phyloP scores from a whole-genome alignment of 495 filamentous ascomycete genomes.

The Cercophora samala region DNA sequence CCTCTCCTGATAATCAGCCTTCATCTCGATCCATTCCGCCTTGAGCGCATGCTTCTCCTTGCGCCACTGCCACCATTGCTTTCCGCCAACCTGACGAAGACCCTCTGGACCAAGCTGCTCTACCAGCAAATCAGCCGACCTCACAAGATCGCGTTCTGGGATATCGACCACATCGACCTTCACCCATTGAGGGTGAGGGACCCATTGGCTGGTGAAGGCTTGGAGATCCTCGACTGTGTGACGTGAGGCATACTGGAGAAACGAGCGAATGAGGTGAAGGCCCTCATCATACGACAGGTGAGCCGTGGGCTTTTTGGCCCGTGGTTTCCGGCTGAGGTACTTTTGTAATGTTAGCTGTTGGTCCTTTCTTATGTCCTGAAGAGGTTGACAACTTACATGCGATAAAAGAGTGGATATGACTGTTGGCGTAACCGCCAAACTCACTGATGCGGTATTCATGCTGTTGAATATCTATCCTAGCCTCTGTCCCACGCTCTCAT shows the following conservation, averaged over 20 bases:
- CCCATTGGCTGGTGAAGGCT: constrained; percentile 83
- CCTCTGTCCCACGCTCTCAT: neutral
- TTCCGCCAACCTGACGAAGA: constrained; percentile 70
- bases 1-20: constrained; percentile 68
- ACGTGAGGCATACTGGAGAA: constrained; percentile 75
- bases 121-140: constrained; percentile 60
- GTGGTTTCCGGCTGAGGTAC: constrained; percentile 77
- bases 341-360: constrained; percentile 31
- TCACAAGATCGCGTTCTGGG: constrained; percentile 54
- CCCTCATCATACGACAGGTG: constrained; percentile 93
- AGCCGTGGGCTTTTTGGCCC: constrained; percentile 72
- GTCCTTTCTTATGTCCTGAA: constrained; percentile 22
- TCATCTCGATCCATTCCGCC: constrained; percentile 97
- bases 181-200: constrained; percentile 86
- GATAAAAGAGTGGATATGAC: constrained; percentile 73
- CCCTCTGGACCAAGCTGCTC: constrained; percentile 73
- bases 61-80: constrained; percentile 95
- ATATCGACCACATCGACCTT: constrained; percentile 71
- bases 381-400: constrained; percentile 59
- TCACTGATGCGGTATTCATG: constrained; percentile 73
- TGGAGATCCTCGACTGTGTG: constrained; percentile 92
- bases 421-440: constrained; percentile 71
- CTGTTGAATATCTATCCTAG: neutral
- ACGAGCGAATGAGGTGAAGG: constrained; percentile 81
- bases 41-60: constrained; percentile 55